These are phyloP conservation scores for Gossypium trilobum DNA, from an alignment of 441 rosid genomes.

Conservation along the genomic window DNA sequence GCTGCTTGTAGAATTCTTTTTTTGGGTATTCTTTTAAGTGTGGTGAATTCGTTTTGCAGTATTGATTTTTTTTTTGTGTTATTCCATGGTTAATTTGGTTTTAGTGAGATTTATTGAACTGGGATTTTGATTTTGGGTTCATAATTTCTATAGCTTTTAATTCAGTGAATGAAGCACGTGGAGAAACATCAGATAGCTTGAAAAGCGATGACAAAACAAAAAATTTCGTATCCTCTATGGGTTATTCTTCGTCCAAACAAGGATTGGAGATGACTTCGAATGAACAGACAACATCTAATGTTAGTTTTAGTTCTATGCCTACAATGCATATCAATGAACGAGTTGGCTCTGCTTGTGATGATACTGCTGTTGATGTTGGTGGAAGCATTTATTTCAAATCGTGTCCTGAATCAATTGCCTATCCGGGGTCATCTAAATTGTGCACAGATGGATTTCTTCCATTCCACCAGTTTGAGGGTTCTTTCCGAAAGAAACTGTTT, in stretches of 20 bases:
- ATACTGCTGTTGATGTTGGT: slow-evolving; percentile 17
- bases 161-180: slow-evolving; percentile 33
- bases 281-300: slow-evolving; percentile 31
- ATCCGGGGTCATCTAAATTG: slow-evolving; percentile 26
- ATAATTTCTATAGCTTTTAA: slow-evolving; percentile 17
- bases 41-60: background rate
- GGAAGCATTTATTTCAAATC: slow-evolving; percentile 34
- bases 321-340: slow-evolving; percentile 35
- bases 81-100: background rate
- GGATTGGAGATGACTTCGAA: slow-evolving; percentile 20
- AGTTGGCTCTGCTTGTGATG: slow-evolving; percentile 15
- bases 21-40: background rate
- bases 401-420: slow-evolving; percentile 36
- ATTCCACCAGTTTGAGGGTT: slow-evolving; percentile 24
- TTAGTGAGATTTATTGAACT: background rate
- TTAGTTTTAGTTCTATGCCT: slow-evolving; percentile 59
- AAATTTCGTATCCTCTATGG: slow-evolving; percentile 21
- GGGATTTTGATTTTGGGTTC: background rate
- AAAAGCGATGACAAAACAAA: slow-evolving; percentile 28
- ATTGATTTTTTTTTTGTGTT: background rate
- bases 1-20: background rate
- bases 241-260: slow-evolving; percentile 18
- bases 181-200: slow-evolving; percentile 28
- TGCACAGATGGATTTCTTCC: slow-evolving; percentile 24
- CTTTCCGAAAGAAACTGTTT: slow-evolving; percentile 35